Conservation (phyloP, 345 rosid genomes). For the Euphorbia tirucalli region DNA sequence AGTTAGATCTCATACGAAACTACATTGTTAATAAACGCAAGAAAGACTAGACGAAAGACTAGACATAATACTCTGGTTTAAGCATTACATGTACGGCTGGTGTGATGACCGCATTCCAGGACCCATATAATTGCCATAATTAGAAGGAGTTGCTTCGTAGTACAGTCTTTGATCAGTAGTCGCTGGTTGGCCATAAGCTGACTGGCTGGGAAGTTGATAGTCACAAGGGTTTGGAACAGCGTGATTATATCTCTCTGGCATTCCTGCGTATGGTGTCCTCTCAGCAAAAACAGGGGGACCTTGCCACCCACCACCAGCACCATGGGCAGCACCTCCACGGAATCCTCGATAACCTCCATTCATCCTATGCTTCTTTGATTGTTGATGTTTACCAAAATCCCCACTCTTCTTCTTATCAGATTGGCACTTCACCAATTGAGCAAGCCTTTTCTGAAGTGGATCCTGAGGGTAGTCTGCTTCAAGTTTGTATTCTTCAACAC, state of each 20-base stretch:
- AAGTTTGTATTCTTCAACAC: slow-evolving; percentile 49
- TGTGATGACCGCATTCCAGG: slow-evolving; percentile 35
- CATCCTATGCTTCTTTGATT: slow-evolving; percentile 37
- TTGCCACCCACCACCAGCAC: slow-evolving; percentile 29
- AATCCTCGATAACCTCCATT: slow-evolving; percentile 36
- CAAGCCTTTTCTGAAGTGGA: slow-evolving; percentile 53
- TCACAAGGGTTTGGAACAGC: slow-evolving; percentile 30
- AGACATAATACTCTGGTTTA: background rate
- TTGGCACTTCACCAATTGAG: slow-evolving; percentile 48
- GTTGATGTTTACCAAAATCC: slow-evolving; percentile 35
- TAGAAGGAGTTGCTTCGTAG: slow-evolving; percentile 32
- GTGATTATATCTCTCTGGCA: slow-evolving; percentile 41
- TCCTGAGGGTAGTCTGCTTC: slow-evolving; percentile 53
- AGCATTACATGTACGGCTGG: slow-evolving; percentile 35
- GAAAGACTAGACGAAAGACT: background rate
- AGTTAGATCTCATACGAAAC: background rate
- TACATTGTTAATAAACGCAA: background rate
- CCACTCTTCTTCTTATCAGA: slow-evolving; percentile 46
- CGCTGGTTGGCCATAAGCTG: slow-evolving; percentile 39
- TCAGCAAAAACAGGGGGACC: slow-evolving; percentile 26
- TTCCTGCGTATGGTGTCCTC: slow-evolving; percentile 26
- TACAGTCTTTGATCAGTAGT: slow-evolving; percentile 40
- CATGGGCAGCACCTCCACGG: slow-evolving; percentile 26
- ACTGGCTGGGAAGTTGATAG: slow-evolving; percentile 38
- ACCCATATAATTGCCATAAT: slow-evolving; percentile 28